phyloP scores from a whole-genome alignment of 805 yeast species.

The Saturnispora hagleri region DNA sequence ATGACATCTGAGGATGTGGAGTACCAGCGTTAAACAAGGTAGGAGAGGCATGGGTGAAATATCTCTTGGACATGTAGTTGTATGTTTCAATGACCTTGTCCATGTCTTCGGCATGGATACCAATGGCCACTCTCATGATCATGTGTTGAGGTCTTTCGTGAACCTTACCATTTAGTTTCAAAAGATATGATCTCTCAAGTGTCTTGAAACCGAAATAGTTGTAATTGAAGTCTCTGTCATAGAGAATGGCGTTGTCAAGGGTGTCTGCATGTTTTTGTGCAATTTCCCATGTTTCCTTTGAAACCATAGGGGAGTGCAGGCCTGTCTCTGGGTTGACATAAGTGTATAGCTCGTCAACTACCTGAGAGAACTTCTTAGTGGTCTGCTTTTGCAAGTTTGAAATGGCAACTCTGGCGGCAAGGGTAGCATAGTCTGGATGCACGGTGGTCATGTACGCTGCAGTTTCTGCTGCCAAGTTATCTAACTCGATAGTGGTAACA shows the following conservation, averaged over 20 bases:
- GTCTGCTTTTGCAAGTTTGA: constrained; percentile 94
- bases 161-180: constrained; percentile 45
- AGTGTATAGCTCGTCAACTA: constrained; percentile 59
- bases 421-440: constrained; percentile 94
- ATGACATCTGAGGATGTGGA: constrained; percentile 50
- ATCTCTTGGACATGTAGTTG: constrained; percentile 49
- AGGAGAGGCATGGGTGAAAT: constrained; percentile 54
- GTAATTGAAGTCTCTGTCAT: constrained; percentile 55
- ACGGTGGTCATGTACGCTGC: constrained; percentile 96
- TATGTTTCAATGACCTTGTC: constrained; percentile 45
- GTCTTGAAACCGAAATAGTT: constrained; percentile 57
- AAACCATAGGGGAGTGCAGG: constrained; percentile 57
- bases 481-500: constrained; percentile 85
- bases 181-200: constrained; percentile 47
- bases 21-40: constrained; percentile 57
- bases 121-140: constrained; percentile 53
- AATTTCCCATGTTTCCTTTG: constrained; percentile 52
- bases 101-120: constrained; percentile 49
- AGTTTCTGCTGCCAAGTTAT: constrained; percentile 82
- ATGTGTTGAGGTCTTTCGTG: constrained; percentile 57
- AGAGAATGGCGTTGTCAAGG: constrained; percentile 64
- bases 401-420: constrained; percentile 93
- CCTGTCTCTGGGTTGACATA: constrained; percentile 78
- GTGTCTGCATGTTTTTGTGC: constrained; percentile 57
- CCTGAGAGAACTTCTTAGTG: constrained; percentile 74